Base-by-base conservation (phyloP, 2,329 filamentous ascomycete genomes). In the Onygenales sp. region DNA sequence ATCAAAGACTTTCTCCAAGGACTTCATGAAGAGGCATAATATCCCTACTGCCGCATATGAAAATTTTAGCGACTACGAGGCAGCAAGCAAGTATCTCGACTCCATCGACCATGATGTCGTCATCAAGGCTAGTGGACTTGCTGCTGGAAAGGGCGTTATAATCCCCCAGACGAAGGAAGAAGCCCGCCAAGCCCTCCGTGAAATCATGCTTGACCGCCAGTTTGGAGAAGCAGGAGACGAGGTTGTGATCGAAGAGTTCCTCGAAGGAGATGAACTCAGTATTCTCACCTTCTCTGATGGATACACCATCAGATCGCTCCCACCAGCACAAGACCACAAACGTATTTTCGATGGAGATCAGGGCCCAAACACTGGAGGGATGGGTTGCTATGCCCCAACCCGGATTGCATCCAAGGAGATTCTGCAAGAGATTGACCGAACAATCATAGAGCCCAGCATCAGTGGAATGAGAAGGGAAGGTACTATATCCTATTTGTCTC, bases 301-400 rank as follows among this genome's bases (percentile, higher is more conserved):
- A 50, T 86, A 87, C 66, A 86, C 85, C 1, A 87, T 95, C 67
- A 81, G 82, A 65, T 89, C 86, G 7, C 77, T 97, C 8, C 92
- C 92, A 4, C 86, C 93, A 1, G 92, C 92, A 1, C 93, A 98
- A 70, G 93, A 97, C 69, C 93, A 98, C 77, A 97, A 98, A 79
- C 83, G 90, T 57, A 90, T 94, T 59, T 87, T 87, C 51, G 93
- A 98, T 64, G 88, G 87, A 52, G 92, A 97, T 66, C 79, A 82
- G 49, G 93, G 93, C 1, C 88, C 90, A 39, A 97, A 97, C 73
- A 97, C 93, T 2, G 93, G 92, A 55, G 93, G 93, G 42, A 97
- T 97, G 93, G 93, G 93, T 50, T 95, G 90, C 67, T 97, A 97
- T 70, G 90, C 91, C 13, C 88, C 88, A n/a, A 94, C 91, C 1